Conservation (phyloP, 257 asterid species). For the Misopates orontium region DNA sequence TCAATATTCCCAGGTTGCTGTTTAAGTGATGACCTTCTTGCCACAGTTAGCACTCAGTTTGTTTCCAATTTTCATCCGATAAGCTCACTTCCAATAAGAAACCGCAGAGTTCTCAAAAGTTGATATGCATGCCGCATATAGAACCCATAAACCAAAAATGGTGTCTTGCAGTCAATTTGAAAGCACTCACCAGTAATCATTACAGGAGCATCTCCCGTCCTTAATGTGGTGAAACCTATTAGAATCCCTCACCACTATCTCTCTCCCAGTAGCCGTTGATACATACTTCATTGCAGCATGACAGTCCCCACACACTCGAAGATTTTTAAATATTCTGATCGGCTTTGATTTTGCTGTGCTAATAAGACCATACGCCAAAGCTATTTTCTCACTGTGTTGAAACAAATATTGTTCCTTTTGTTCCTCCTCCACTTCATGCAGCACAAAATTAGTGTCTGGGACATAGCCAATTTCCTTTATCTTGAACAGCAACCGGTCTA, state of each 20-base stretch:
- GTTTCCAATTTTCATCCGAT: too few relatives aligned
- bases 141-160: background rate
- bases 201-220: conserved; percentile 79
- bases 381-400: conserved; percentile 90
- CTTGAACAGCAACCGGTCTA: conserved; percentile 39
- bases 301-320: conserved; percentile 91
- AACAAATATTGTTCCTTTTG: conserved; percentile 66
- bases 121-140: too few relatives aligned
- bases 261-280: conserved; percentile 70
- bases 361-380: conserved; percentile 81
- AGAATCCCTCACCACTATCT: conserved; percentile 82
- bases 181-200: conserved; percentile 76
- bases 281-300: conserved; percentile 70
- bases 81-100: too few relatives aligned
- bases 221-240: conserved; percentile 86
- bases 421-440: conserved; percentile 88
- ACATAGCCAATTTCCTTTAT: conserved; percentile 76
- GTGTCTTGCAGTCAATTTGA: background rate
- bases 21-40: too few relatives aligned
- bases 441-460: conserved; percentile 66
- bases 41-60: too few relatives aligned
- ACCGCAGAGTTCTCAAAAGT: too few relatives aligned
- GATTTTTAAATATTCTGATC: conserved; percentile 77
- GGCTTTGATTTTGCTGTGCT: conserved; percentile 56
- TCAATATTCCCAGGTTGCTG: too few relatives aligned